Base-by-base conservation (phyloP, 441 rosid species). In the Erodium moschatum region DNA sequence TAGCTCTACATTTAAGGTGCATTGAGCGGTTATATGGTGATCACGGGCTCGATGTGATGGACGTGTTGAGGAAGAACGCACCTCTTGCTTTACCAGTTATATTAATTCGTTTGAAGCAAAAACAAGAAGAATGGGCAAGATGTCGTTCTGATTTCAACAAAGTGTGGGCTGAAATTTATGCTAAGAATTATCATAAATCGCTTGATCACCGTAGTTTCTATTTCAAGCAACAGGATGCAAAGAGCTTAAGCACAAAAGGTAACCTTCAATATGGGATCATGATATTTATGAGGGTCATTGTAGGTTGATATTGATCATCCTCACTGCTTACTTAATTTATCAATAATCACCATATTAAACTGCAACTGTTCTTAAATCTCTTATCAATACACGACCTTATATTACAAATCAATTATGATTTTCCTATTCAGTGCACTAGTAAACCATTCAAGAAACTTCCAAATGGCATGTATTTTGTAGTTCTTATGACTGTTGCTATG, bases 161-260 rank as follows among this genome's bases (percentile, higher is more conserved):
- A 85, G 98, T 95, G 65, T 95, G 99, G 99, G 92, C 97, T 72
- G 98, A 95, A 73, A 89, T 95, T 70, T 92, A 92, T 77, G 72
- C 95, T 40, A 95, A 92, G 82, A 95, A 95, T 78, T 92, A 95
- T 79, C 93, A 95, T 73, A 90, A 90, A 77, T 95, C 98, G 42
- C 96, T 92, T 67, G 99, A 95, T 73, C 99, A 95, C 72, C 95
- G 98, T 20, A 95, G 99, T 75, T 92, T 95, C 84, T 92, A 90
- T 82, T 92, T 92, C 82, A 95, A 90, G 87, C 98, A 95, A 78
- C 98, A 92, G 76, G 98, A 95, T 65, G 83, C 91, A 38, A 95
- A 90, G 89, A 89, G 89, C 83, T 81, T 89, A 84, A 84, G 95
- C 82, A 83, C 89, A 10, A 95, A 95, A 92, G 97, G 99, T 95